Percentiles rank a stretch among this genome's conserved stretches.
These are phyloP conservation scores for Pseudocercospora eumusae DNA, from an alignment of 2,329 filamentous ascomycete species.

Conservation along the genomic window DNA sequence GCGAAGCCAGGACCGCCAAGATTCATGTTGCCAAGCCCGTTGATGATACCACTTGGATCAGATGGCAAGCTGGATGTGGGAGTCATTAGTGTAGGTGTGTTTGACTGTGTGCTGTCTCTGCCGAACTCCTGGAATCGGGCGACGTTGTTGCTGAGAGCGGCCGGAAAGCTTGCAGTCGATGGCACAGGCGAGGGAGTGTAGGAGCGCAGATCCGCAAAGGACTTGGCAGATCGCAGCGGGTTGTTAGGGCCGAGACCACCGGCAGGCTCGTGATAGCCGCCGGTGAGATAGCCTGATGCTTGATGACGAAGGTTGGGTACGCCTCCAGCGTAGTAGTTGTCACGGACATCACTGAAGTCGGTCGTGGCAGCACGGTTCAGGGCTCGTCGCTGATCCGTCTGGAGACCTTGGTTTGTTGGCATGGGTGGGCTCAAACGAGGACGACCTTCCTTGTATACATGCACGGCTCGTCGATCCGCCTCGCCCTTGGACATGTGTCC, in stretches of 20 bases:
- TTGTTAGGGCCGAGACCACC: conserved; percentile 66
- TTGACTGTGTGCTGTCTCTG: conserved; percentile 59
- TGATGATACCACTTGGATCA: conserved; percentile 55
- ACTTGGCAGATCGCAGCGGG: conserved; percentile 90
- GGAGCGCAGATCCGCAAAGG: conserved; percentile 90
- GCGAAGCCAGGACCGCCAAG: conserved; percentile 53
- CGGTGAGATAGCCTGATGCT: conserved; percentile 75
- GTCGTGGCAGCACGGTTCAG: conserved; percentile 95
- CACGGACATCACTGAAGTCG: conserved; percentile 83
- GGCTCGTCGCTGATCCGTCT: conserved; percentile 77
- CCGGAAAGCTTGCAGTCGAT: conserved; percentile 84
- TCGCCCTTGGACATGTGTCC: conserved; percentile 88
- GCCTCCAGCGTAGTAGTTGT: conserved; percentile 66
- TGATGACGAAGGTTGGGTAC: conserved; percentile 76
- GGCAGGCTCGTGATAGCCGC: conserved; percentile 70
- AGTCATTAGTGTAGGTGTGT: conserved; percentile 65
- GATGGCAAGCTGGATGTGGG: conserved; percentile 48
- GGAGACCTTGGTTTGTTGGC: conserved; percentile 66
- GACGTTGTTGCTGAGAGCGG: conserved; percentile 64
- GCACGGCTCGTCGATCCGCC: conserved; percentile 84
- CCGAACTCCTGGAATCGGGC: conserved; percentile 63
- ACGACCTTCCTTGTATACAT: conserved; percentile 73
- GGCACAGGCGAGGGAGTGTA: conserved; percentile 92
- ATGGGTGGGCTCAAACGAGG: conserved; percentile 62
- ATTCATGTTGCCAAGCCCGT: conserved; percentile 63